Conservation (phyloP, 108 stramenopile genomes). For the Skeletonema grethae region DNA sequence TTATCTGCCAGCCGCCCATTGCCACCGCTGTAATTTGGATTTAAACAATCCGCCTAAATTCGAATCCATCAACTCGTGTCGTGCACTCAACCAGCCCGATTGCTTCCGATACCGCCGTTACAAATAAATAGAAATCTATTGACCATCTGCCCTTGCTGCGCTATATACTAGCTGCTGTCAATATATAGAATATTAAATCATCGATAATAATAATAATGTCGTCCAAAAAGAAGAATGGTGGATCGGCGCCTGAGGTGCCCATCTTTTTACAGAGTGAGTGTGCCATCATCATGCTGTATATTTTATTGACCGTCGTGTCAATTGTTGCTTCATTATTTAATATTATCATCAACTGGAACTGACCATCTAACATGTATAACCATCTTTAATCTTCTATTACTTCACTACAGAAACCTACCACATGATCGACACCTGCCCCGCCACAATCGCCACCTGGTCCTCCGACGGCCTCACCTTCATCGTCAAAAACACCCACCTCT, state of each 20-base stretch:
- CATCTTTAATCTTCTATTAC: no score
- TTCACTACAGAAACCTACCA: slow-evolving; percentile 86
- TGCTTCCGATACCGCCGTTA: no score
- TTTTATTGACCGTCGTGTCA: background rate
- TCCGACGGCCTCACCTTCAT: slow-evolving; percentile 79
- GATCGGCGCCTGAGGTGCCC: slow-evolving; percentile 28
- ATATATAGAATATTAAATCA: no score
- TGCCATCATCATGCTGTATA: no score
- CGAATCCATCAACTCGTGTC: no score
- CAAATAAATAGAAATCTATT: no score
- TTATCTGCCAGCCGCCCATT: no score
- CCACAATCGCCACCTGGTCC: slow-evolving; percentile 32
- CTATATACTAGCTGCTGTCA: no score
- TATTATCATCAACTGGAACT: background rate
- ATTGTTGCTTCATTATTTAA: slow-evolving; percentile 3
- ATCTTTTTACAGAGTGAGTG: slow-evolving; percentile 48
- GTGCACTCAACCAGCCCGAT: no score
- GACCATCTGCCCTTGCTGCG: no score
- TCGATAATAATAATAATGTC: background rate
- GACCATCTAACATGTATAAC: background rate
- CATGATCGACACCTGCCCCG: slow-evolving; percentile 85
- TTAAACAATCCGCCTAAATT: no score
- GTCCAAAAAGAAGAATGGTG: background rate
- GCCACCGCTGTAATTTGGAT: no score
- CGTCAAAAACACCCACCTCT: slow-evolving; percentile 70